Percentiles rank a stretch among this genome's conserved stretches.
phyloP scores from a whole-genome alignment of 2,329 filamentous ascomycete genomes.

The Incumbomyces lentus region DNA sequence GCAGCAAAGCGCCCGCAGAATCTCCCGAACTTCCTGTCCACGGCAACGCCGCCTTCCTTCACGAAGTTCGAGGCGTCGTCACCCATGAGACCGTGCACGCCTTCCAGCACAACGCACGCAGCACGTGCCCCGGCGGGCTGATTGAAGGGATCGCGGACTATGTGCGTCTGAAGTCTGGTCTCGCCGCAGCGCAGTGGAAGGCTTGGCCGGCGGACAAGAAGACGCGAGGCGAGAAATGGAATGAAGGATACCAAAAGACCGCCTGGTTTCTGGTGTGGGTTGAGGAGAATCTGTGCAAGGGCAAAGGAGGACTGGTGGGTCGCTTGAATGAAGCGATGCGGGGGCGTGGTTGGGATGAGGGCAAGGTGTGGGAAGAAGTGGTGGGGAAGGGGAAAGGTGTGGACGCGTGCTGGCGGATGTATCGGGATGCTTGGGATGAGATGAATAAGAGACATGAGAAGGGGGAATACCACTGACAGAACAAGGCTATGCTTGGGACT shows the following conservation, averaged over 20 bases:
- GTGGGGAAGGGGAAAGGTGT: constrained; percentile 20
- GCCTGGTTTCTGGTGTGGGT: constrained; percentile 85
- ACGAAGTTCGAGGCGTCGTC: constrained; percentile 71
- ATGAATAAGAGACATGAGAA: constrained; percentile 4
- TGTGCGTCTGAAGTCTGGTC: constrained; percentile 64
- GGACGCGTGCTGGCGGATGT: constrained; percentile 2
- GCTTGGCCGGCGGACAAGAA: constrained; percentile 36
- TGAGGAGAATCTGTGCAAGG: constrained; percentile 49
- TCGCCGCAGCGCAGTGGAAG: constrained; percentile 78
- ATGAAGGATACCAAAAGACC: constrained; percentile 80
- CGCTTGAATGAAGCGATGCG: constrained; percentile 58
- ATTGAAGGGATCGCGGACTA: constrained; percentile 91
- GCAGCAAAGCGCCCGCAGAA: background rate
- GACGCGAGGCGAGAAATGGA: constrained; percentile 54
- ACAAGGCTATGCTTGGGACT: background rate
- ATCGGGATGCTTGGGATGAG: constrained; percentile 1
- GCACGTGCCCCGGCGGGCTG: constrained; percentile 58
- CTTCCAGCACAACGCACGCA: constrained; percentile 66
- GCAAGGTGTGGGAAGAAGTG: constrained; percentile 68
- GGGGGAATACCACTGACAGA: background rate
- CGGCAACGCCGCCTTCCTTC: constrained; percentile 11
- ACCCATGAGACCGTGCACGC: constrained; percentile 93
- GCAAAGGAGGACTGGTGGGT: constrained; percentile 45
- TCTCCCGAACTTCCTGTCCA: constrained; percentile 3
- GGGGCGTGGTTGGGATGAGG: constrained; percentile 52